A percentile compares a stretch with the other conserved stretches of the same genome.
Evolutionary conservation across 2,329 filamentous ascomycete species (phyloP).

Genomic region (Venturia carpophila): DNA sequence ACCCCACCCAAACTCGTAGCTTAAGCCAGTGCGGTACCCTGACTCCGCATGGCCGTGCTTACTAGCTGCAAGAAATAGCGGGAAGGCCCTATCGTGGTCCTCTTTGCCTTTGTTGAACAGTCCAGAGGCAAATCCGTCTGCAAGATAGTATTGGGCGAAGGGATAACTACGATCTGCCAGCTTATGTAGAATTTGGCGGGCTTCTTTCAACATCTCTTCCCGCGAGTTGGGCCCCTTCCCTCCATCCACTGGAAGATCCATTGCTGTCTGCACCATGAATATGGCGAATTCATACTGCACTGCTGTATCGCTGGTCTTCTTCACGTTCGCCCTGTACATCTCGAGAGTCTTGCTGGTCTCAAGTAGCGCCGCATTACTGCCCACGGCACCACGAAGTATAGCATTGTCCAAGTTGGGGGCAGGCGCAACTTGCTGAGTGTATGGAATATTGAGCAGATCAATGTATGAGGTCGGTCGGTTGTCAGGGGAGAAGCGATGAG

Average conservation of each 20-base stretch:
- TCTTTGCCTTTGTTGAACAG: constrained; percentile 91
- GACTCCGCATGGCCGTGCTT: constrained; percentile 98
- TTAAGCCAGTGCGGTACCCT: constrained; percentile 83
- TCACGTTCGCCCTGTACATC: constrained; percentile 95
- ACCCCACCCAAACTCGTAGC: constrained; percentile 98
- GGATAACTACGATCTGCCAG: constrained; percentile 84
- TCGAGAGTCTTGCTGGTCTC: constrained; percentile 90
- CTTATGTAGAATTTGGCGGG: constrained; percentile 78
- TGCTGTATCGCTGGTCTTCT: constrained; percentile 85
- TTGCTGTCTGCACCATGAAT: constrained; percentile 83
- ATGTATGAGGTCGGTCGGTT: constrained; percentile 52
- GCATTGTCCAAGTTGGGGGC: constrained; percentile 66
- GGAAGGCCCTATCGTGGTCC: constrained; percentile 86
- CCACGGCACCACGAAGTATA: constrained; percentile 68
- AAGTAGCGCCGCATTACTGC: constrained; percentile 82
- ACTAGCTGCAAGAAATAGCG: constrained; percentile 83
- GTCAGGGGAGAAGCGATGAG: constrained; percentile 49
- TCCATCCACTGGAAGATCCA: constrained; percentile 39
- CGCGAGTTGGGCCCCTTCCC: constrained; percentile 27
- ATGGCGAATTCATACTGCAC: constrained; percentile 96
- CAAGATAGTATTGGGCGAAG: constrained; percentile 96
- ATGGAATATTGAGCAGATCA: constrained; percentile 57
- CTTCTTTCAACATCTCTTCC: constrained; percentile 70
- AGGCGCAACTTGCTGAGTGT: constrained; percentile 68
- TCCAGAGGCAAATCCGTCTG: constrained; percentile 87